Percentiles rank a stretch among this genome's conserved stretches.
Conservation (phyloP, 345 rosid genomes). For the Populus tremula region DNA sequence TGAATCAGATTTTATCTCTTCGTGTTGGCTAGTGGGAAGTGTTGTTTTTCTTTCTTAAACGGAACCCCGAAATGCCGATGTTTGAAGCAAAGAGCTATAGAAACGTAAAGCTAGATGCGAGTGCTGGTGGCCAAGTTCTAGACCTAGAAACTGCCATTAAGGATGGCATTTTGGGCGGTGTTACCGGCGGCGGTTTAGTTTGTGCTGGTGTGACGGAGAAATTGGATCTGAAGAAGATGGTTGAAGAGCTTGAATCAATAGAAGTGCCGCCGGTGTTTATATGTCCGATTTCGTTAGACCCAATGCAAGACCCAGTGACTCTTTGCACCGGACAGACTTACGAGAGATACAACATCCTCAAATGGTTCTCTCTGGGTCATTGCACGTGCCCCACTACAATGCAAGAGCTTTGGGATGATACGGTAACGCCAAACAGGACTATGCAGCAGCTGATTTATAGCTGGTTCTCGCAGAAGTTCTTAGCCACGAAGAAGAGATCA, state of each 20-base stretch:
- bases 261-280: constrained; percentile 73
- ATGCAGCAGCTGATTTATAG: constrained; percentile 60
- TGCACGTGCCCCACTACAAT: constrained; percentile 77
- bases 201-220: constrained; percentile 38
- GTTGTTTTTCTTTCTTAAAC: neutral
- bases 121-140: constrained; percentile 52
- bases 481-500: constrained; percentile 58
- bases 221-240: constrained; percentile 65
- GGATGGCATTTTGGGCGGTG: constrained; percentile 64
- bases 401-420: constrained; percentile 83
- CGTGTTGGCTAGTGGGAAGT: neutral
- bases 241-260: constrained; percentile 51
- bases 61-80: constrained; percentile 49
- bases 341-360: constrained; percentile 66
- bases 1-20: neutral
- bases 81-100: constrained; percentile 38
- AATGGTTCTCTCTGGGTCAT: constrained; percentile 69
- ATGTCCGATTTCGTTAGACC: constrained; percentile 74
- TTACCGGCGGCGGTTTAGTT: constrained; percentile 36
- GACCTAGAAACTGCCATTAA: constrained; percentile 72
- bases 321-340: constrained; percentile 82
- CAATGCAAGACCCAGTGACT: constrained; percentile 84
- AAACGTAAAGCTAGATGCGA: constrained; percentile 27
- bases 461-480: constrained; percentile 69
- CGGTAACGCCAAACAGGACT: constrained; percentile 61